Evolutionary conservation across 2,329 filamentous ascomycete species (phyloP).

Genomic region (Stachybotrys chartarum): DNA sequence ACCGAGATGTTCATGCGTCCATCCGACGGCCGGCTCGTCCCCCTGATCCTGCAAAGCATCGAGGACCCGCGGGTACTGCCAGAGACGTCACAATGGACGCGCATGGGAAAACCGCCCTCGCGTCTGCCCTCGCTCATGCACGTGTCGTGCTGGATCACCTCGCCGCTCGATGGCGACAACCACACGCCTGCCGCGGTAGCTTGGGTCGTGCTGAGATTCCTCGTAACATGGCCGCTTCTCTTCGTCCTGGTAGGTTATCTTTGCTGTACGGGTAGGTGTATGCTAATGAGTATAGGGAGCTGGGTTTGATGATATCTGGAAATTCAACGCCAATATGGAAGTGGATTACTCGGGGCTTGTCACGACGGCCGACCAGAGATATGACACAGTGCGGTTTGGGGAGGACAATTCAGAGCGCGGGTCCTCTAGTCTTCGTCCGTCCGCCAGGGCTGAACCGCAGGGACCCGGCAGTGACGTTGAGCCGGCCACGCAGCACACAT

Average conservation of each 20-base stretch:
- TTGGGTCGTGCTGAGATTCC: background rate
- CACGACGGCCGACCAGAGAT: background rate
- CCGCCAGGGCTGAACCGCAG: background rate
- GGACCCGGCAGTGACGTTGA: no score
- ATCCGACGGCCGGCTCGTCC: constrained; percentile 3
- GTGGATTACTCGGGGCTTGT: background rate
- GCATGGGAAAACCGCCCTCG: constrained; percentile 1
- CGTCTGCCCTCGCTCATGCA: background rate
- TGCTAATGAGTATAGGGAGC: background rate
- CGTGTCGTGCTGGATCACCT: constrained; percentile 4
- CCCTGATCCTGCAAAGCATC: constrained; percentile 3
- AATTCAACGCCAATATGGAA: background rate
- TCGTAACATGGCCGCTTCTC: constrained; percentile 2
- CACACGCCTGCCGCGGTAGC: background rate
- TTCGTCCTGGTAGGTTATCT: constrained; percentile 1
- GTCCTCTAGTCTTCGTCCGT: no score
- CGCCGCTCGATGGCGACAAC: constrained; percentile 1
- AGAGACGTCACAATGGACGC: constrained; percentile 4
- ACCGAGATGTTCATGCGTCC: background rate
- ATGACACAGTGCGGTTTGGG: background rate
- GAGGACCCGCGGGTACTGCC: constrained; percentile 1
- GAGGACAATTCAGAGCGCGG: background rate
- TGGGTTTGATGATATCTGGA: background rate
- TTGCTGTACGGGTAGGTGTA: background rate
- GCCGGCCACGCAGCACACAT: no score